Conservation (phyloP, 305 asterid species). For the Fraxinus floribunda region DNA sequence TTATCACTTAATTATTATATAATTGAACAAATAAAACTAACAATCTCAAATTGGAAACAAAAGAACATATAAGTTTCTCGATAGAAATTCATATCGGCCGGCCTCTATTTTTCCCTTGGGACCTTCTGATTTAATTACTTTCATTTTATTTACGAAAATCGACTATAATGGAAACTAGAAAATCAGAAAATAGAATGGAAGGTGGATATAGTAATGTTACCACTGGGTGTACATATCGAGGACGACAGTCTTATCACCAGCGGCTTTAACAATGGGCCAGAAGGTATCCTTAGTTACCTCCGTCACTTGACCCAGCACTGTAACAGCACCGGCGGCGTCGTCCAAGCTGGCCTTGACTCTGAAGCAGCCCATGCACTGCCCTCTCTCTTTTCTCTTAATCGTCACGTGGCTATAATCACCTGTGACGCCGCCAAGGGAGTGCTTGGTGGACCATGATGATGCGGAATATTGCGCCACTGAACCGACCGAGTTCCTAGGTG, state of each 20-base stretch:
- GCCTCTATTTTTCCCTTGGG: background rate
- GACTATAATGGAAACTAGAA: background rate
- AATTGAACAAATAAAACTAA: background rate
- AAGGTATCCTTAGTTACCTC: conserved; percentile 74
- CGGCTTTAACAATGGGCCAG: conserved; percentile 90
- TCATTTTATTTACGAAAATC: background rate
- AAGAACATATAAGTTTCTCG: background rate
- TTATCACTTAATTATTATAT: background rate
- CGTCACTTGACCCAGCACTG: conserved; percentile 67
- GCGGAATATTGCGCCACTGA: conserved; percentile 29
- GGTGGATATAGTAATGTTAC: conserved; percentile 37
- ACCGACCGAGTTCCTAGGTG: conserved; percentile 42
- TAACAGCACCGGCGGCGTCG: conserved; percentile 34
- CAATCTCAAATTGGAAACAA: background rate
- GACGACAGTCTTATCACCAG: conserved; percentile 79
- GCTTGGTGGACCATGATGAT: conserved; percentile 36
- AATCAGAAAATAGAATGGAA: background rate
- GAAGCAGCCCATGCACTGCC: conserved; percentile 31
- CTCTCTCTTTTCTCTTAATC: conserved; percentile 35
- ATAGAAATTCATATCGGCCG: background rate
- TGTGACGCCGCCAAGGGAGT: conserved; percentile 47
- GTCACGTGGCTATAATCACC: conserved; percentile 41
- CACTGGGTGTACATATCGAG: conserved; percentile 96
- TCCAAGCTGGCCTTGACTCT: conserved; percentile 57
- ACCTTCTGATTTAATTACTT: background rate